phyloP scores from a whole-genome alignment of 768 basidiomycete species.

The Lyophyllum decastes region DNA sequence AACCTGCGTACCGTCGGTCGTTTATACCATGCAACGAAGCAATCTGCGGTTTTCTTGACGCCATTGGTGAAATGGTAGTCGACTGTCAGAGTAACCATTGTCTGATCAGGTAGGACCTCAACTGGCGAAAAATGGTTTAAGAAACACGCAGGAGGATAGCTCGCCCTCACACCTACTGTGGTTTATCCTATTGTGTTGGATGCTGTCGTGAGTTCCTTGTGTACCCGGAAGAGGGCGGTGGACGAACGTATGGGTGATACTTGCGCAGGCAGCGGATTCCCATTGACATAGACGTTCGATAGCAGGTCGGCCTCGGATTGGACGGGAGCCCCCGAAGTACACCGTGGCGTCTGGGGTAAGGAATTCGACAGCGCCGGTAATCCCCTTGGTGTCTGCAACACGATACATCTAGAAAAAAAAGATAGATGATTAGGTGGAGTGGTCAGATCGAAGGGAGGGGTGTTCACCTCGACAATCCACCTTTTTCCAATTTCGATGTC shows the following conservation, averaged over 20 bases:
- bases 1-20: background rate
- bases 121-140: background rate
- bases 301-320: slow-evolving; percentile 9
- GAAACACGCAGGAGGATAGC: background rate
- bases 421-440: background rate
- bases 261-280: slow-evolving; percentile 8
- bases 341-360: slow-evolving; percentile 15
- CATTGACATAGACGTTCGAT: slow-evolving; percentile 17
- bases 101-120: background rate
- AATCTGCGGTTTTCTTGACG: background rate
- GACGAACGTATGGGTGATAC: background rate
- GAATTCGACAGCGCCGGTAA: background rate
- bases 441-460: background rate
- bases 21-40: background rate
- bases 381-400: background rate
- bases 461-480: background rate
- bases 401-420: background rate
- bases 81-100: background rate
- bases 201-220: background rate
- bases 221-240: background rate
- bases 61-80: background rate
- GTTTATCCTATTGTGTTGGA: background rate
- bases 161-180: background rate
- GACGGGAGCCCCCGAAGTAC: slow-evolving; percentile 7
- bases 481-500: background rate